Conservation (phyloP, 202 grass and related monocot genomes). For the Elaeis oleifera region DNA sequence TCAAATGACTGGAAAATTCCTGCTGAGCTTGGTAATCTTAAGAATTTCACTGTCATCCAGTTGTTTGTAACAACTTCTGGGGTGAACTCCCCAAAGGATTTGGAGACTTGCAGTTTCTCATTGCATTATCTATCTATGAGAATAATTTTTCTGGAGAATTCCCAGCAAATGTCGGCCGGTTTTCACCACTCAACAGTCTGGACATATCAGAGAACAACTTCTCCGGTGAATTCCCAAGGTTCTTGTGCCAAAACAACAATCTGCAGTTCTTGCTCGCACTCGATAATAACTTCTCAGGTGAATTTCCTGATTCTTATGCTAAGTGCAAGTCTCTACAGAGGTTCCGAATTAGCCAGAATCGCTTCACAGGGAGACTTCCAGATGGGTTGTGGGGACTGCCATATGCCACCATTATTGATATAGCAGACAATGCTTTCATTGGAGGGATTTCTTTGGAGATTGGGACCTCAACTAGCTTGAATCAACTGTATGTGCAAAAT, state of each 20-base stretch:
- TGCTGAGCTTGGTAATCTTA: background rate
- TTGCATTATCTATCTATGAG: background rate
- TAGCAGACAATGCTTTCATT: background rate
- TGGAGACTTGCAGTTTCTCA: background rate
- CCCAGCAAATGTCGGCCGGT: background rate
- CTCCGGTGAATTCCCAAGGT: background rate
- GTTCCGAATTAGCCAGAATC: background rate
- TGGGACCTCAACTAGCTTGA: background rate
- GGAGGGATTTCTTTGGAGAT: background rate
- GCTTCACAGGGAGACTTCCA: background rate
- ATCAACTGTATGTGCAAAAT: background rate
- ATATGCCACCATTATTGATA: background rate
- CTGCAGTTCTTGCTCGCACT: background rate
- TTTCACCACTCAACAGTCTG: background rate
- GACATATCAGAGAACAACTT: conserved; percentile 1
- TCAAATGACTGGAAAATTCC: background rate
- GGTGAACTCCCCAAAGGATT: background rate
- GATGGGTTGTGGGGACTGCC: background rate
- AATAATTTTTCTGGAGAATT: background rate
- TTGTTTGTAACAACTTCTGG: background rate
- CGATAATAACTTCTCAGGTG: background rate
- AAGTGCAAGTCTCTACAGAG: background rate
- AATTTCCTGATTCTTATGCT: background rate
- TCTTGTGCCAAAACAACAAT: background rate
- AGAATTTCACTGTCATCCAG: background rate